Conservation (phyloP, 495 filamentous ascomycete genomes). For the Penicillium longicatenatum region DNA sequence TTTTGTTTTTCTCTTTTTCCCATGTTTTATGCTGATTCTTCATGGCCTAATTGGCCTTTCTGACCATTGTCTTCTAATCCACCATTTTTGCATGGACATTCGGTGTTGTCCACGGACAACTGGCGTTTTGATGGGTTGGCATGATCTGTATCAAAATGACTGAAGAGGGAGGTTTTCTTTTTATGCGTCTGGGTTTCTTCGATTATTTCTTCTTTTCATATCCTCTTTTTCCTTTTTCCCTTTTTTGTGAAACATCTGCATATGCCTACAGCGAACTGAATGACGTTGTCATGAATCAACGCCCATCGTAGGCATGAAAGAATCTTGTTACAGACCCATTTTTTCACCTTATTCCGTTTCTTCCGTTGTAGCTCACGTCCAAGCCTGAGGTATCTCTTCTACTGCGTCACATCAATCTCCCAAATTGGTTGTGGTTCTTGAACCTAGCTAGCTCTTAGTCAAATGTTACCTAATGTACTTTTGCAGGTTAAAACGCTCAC, state of each 20-base stretch:
- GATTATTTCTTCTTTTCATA: slow-evolving; percentile 1
- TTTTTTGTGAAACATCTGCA: slow-evolving; percentile 10
- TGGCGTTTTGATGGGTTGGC: slow-evolving; percentile 10
- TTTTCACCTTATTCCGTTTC: not conserved
- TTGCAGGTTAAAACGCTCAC: too few relatives aligned
- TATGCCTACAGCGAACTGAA: slow-evolving; percentile 6
- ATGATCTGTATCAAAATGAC: slow-evolving; percentile 6
- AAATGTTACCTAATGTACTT: too few relatives aligned
- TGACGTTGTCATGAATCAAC: not conserved
- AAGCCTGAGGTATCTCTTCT: not conserved
- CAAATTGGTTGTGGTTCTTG: too few relatives aligned
- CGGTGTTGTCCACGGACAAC: slow-evolving; percentile 6
- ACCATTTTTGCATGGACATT: slow-evolving; percentile 11
- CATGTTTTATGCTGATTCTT: not conserved
- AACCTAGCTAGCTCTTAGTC: too few relatives aligned
- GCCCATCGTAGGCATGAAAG: not conserved
- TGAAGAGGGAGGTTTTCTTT: slow-evolving; percentile 1
- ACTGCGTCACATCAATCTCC: not conserved
- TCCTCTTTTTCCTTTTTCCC: slow-evolving; percentile 8
- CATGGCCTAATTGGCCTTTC: not conserved
- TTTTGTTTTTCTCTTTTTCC: slow-evolving; percentile 16
- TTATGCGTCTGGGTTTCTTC: not conserved
- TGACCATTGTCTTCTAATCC: slow-evolving; percentile 7
- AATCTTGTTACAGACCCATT: not conserved
- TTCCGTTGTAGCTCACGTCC: not conserved